These are phyloP conservation scores for Serendipita sp. DNA, from an alignment of 768 basidiomycete genomes.

Conservation along the genomic window DNA sequence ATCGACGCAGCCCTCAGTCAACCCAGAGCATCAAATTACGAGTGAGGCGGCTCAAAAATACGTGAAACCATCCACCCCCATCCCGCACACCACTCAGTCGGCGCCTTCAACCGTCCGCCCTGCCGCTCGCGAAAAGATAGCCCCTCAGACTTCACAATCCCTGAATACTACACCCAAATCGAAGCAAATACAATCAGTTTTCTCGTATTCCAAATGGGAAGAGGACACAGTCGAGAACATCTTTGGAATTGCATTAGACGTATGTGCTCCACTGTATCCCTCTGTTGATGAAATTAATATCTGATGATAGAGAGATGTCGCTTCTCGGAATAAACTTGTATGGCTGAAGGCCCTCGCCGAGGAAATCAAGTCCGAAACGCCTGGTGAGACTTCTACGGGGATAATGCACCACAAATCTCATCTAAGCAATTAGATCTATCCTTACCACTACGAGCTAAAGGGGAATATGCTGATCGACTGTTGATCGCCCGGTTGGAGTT, in stretches of 20 bases:
- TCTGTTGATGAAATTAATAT: background rate
- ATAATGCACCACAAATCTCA: background rate
- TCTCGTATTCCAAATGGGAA: constrained; percentile 56
- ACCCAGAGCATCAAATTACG: constrained; percentile 18
- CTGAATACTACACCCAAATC: constrained; percentile 14
- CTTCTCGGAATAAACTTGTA: constrained; percentile 45
- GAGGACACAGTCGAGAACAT: constrained; percentile 47
- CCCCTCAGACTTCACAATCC: constrained; percentile 8
- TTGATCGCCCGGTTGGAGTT: constrained; percentile 75
- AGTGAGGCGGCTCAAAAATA: background rate
- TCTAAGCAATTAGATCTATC: constrained; percentile 12
- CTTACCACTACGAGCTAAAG: constrained; percentile 30
- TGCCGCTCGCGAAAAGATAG: constrained; percentile 4
- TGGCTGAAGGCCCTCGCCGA: constrained; percentile 66
- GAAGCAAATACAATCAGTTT: constrained; percentile 20
- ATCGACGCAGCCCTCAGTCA: constrained; percentile 22
- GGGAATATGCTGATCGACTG: constrained; percentile 55
- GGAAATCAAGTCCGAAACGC: constrained; percentile 49
- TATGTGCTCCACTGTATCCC: constrained; percentile 22
- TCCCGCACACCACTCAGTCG: background rate
- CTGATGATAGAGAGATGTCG: constrained; percentile 32
- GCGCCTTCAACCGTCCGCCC: background rate
- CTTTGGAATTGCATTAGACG: constrained; percentile 66
- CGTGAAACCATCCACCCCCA: constrained; percentile 7
- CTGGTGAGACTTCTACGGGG: constrained; percentile 21